phyloP scores from a whole-genome alignment of 2,329 filamentous ascomycete species.

The Penicillium sp. region DNA sequence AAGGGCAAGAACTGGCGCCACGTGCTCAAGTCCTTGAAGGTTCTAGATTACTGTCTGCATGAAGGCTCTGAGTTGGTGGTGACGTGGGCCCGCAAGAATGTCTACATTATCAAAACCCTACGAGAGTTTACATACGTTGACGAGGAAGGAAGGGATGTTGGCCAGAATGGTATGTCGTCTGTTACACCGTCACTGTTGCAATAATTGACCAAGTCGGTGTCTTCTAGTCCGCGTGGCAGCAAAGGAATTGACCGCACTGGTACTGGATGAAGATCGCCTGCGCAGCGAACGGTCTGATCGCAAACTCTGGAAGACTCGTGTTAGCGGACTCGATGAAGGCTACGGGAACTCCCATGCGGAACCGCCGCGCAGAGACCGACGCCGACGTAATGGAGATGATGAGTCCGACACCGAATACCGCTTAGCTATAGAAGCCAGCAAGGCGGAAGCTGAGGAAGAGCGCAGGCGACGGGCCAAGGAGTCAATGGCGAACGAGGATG shows the following conservation, averaged over 20 bases:
- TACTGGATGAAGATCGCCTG: conserved; percentile 89
- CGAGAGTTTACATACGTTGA: conserved; percentile 96
- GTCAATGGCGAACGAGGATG: conserved; percentile 62
- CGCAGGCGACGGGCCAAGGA: conserved; percentile 63
- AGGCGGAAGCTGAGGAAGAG: conserved; percentile 91
- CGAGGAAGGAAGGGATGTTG: conserved; percentile 91
- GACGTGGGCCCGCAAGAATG: conserved; percentile 95
- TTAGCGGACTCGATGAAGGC: conserved; percentile 83
- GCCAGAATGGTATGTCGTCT: conserved; percentile 75
- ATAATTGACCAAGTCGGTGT: conserved; percentile 1
- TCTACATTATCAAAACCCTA: conserved; percentile 98
- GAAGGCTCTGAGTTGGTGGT: conserved; percentile 95
- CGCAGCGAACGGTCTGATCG: conserved; percentile 86
- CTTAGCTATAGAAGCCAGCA: conserved; percentile 90
- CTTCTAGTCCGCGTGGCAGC: conserved; percentile 81
- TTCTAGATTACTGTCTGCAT: conserved; percentile 95
- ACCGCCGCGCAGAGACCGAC: conserved; percentile 44
- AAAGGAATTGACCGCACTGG: conserved; percentile 88
- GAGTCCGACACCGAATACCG: conserved; percentile 81
- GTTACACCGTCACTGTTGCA: not conserved
- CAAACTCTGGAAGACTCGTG: conserved; percentile 93
- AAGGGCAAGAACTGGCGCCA: conserved; percentile 99
- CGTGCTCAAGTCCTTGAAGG: conserved; percentile 94
- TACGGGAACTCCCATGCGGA: conserved; percentile 44
- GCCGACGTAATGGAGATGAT: conserved; percentile 60